Conservation (phyloP, 306 rosid species). For the Morella rubra region DNA sequence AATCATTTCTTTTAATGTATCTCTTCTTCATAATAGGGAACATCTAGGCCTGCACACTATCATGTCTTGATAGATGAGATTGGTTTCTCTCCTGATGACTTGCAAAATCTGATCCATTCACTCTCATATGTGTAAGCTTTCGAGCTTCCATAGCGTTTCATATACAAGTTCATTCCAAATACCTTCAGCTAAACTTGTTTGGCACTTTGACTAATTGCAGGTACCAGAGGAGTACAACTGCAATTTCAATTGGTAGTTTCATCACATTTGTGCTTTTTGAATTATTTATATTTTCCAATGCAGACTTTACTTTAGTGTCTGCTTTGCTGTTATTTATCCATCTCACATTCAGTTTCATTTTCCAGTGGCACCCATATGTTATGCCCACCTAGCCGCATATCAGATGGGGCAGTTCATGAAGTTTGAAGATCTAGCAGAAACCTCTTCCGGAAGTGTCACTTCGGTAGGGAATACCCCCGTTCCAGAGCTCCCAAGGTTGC, state of each 20-base stretch:
- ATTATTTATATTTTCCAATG: not conserved
- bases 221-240: constrained; percentile 83
- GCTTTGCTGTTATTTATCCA: constrained; percentile 16
- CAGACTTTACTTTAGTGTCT: not conserved
- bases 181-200: constrained; percentile 4
- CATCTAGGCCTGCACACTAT: constrained; percentile 84
- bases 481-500: constrained; percentile 73
- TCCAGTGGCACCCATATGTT: constrained; percentile 78
- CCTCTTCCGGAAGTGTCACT: constrained; percentile 39
- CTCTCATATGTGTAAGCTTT: constrained; percentile 77
- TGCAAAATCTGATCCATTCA: constrained; percentile 74
- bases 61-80: constrained; percentile 88
- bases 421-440: constrained; percentile 58
- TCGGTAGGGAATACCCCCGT: constrained; percentile 37
- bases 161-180: not conserved
- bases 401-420: constrained; percentile 73
- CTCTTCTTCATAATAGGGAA: constrained; percentile 54
- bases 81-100: constrained; percentile 77
- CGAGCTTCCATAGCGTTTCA: constrained; percentile 13
- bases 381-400: constrained; percentile 87
- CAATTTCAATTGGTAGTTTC: constrained; percentile 71
- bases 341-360: constrained; percentile 13
- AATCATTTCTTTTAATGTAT: constrained; percentile 9
- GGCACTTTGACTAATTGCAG: constrained; percentile 40
- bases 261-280: not conserved